Percentiles rank a stretch among this genome's conserved stretches.
Conservation (phyloP, 495 filamentous ascomycete genomes). For the Clavariopsis aquatica region DNA sequence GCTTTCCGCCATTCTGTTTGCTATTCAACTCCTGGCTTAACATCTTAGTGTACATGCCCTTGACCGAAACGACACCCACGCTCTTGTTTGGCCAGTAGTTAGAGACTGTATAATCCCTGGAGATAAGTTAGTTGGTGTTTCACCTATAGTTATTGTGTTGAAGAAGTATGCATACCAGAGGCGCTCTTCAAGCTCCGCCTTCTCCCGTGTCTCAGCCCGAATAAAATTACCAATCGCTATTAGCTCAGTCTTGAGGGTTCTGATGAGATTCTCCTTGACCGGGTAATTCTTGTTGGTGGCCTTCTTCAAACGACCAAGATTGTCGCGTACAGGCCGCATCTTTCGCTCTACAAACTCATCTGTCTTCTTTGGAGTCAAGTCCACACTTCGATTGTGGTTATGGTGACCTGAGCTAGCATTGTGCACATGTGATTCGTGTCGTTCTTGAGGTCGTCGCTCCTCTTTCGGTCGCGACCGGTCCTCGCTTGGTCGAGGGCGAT, state of each 20-base stretch:
- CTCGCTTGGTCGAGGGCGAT: slow-evolving; percentile 30
- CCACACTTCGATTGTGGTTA: slow-evolving; percentile 27
- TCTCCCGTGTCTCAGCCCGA: slow-evolving; percentile 40
- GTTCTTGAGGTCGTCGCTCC: background rate
- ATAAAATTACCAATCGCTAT: slow-evolving; percentile 56
- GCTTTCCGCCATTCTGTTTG: slow-evolving; percentile 15
- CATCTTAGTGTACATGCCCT: slow-evolving; percentile 32
- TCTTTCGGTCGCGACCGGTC: background rate
- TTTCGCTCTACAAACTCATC: slow-evolving; percentile 57
- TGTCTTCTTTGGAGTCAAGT: slow-evolving; percentile 29
- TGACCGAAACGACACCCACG: slow-evolving; percentile 8
- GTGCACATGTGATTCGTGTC: background rate
- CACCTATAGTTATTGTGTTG: background rate
- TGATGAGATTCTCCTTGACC: slow-evolving; percentile 59
- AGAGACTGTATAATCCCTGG: slow-evolving; percentile 45
- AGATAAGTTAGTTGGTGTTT: background rate
- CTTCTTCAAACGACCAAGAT: slow-evolving; percentile 57
- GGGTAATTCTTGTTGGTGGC: slow-evolving; percentile 67
- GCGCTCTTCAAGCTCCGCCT: slow-evolving; percentile 40
- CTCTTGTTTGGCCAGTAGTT: slow-evolving; percentile 47
- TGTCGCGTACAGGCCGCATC: slow-evolving; percentile 61
- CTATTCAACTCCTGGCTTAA: slow-evolving; percentile 23
- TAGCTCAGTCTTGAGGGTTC: slow-evolving; percentile 54
- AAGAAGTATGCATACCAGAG: slow-evolving; percentile 46
- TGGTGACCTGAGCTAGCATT: slow-evolving; percentile 7